Percentiles rank a stretch among this genome's conserved stretches.
These are phyloP conservation scores for Rhododendron ferrugineum DNA, from an alignment of 148 eudicot species.

Conservation along the genomic window DNA sequence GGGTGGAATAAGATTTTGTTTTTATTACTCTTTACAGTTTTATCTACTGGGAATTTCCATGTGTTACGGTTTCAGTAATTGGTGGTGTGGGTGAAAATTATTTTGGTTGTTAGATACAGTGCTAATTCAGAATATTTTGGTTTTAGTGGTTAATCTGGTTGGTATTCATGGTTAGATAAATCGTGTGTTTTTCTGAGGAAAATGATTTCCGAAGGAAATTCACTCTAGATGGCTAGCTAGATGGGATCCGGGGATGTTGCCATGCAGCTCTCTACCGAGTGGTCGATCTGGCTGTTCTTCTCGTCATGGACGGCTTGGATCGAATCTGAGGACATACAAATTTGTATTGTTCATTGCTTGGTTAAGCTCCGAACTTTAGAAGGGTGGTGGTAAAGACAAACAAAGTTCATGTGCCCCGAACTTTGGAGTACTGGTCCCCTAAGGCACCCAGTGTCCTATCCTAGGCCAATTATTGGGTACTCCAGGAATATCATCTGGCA, in stretches of 20 bases:
- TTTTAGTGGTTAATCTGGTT: conserved; percentile 2
- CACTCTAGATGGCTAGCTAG: background rate
- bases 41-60: background rate
- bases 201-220: conserved; percentile 5
- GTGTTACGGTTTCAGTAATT: conserved; percentile 16
- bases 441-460: background rate
- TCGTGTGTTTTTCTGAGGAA: background rate
- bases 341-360: too few relatives aligned
- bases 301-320: accelerated
- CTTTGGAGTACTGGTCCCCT: background rate
- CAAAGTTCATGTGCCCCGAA: conserved; percentile 14
- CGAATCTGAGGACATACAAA: too few relatives aligned
- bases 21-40: conserved; percentile 7
- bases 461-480: background rate
- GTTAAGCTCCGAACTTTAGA: too few relatives aligned
- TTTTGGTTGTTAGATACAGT: conserved; percentile 33
- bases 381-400: conserved; percentile 10
- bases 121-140: conserved; percentile 15
- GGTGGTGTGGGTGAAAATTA: conserved; percentile 25
- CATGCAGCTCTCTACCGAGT: too few relatives aligned
- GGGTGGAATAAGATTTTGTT: conserved; percentile 24
- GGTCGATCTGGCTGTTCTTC: too few relatives aligned
- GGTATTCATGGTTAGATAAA: background rate
- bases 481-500: too few relatives aligned
- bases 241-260: background rate